These are phyloP conservation scores for Euphrasia arctica DNA, from an alignment of 305 asterid species.

Conservation along the genomic window DNA sequence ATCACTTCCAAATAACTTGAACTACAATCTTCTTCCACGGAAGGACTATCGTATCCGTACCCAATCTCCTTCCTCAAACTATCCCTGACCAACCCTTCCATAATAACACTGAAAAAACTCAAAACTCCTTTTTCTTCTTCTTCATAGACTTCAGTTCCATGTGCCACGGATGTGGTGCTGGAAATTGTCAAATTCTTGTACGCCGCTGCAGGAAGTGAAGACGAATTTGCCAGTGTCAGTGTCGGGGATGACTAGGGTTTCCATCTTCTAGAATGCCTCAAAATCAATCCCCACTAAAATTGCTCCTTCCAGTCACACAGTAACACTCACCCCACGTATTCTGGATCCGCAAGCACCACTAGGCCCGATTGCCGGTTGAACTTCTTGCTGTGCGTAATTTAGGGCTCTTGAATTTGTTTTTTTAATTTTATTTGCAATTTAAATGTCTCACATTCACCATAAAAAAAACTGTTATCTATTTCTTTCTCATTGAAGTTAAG, in stretches of 20 bases:
- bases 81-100: conserved; percentile 50
- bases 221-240: conserved; percentile 11
- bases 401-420: neutral
- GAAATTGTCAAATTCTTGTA: too few species aligned
- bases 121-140: conserved; percentile 24
- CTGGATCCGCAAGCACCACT: too few species aligned
- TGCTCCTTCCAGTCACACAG: too few species aligned
- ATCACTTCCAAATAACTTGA: conserved; percentile 38
- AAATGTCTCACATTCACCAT: too few species aligned
- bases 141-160: conserved; percentile 76
- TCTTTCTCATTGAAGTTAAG: neutral
- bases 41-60: conserved; percentile 24
- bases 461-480: neutral
- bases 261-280: conserved; percentile 32
- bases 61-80: conserved; percentile 41
- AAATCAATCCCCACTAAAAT: too few species aligned
- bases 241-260: conserved; percentile 18
- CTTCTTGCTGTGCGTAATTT: too few species aligned
- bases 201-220: too few species aligned
- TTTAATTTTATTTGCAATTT: neutral
- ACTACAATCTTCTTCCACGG: conserved; percentile 15
- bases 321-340: too few species aligned
- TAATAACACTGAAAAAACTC: conserved; percentile 32
- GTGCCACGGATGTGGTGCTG: conserved; percentile 23
- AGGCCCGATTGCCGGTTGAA: too few species aligned